These are phyloP conservation scores for Exophiala sp. DNA, from an alignment of 2,329 filamentous ascomycete species.

Conservation along the genomic window DNA sequence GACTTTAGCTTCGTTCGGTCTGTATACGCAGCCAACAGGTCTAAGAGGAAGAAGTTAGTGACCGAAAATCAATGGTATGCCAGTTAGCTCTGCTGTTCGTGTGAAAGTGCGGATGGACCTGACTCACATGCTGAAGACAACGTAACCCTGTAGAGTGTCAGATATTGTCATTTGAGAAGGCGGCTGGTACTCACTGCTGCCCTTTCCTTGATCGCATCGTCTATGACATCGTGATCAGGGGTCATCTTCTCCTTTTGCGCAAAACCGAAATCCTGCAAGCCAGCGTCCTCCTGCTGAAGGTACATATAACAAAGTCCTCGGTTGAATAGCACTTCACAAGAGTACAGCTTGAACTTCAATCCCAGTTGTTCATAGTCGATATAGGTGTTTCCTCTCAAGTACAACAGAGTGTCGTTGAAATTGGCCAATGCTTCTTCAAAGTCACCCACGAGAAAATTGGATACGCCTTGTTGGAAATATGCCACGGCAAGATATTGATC, in stretches of 20 bases:
- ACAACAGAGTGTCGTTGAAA: slow-evolving; percentile 95
- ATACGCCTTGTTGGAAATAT: slow-evolving; percentile 97
- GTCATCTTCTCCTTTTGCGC: slow-evolving; percentile 95
- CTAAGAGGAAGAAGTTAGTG: slow-evolving; percentile 54
- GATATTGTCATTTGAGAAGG: not conserved
- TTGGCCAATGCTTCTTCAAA: slow-evolving; percentile 96
- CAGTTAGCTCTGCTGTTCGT: not conserved
- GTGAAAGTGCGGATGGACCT: not conserved
- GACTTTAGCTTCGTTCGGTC: slow-evolving; percentile 95
- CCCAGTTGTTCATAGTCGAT: slow-evolving; percentile 98
- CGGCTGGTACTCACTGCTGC: slow-evolving; percentile 63
- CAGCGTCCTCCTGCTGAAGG: slow-evolving; percentile 80
- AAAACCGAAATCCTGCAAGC: slow-evolving; percentile 83
- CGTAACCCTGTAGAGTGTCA: slow-evolving; percentile 65
- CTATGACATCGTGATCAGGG: slow-evolving; percentile 93
- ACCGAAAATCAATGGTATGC: not conserved
- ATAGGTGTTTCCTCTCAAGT: slow-evolving; percentile 89
- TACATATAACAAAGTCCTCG: slow-evolving; percentile 96
- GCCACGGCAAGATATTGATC: slow-evolving; percentile 96
- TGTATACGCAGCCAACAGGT: slow-evolving; percentile 88
- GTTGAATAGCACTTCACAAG: slow-evolving; percentile 96
- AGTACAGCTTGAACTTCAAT: slow-evolving; percentile 91
- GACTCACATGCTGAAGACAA: slow-evolving; percentile 60
- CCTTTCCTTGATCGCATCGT: slow-evolving; percentile 88
- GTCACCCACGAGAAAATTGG: slow-evolving; percentile 93